These are phyloP conservation scores for Volvox carteri DNA, from an alignment of 163 green algal species.

Conservation along the genomic window DNA sequence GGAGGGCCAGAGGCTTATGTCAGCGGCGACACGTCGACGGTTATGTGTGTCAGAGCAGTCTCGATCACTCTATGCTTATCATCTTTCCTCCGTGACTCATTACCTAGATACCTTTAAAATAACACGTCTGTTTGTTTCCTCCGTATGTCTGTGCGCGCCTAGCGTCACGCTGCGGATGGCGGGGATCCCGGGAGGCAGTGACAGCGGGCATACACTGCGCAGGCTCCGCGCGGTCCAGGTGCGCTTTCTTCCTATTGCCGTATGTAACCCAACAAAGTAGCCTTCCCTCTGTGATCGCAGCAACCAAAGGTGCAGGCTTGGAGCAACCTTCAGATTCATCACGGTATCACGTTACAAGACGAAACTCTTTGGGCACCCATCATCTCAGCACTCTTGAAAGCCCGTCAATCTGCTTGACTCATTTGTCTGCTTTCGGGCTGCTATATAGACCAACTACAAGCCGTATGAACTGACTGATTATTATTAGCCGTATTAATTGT, in stretches of 20 bases:
- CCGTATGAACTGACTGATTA: no score
- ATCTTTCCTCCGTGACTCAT: slow-evolving; percentile 15
- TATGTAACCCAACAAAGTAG: not conserved
- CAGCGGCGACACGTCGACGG: slow-evolving; percentile 2
- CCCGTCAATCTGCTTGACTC: no score
- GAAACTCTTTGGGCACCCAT: no score
- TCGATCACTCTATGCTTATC: not conserved
- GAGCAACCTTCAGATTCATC: no score
- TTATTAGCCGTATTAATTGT: no score
- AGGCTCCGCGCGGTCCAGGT: not conserved
- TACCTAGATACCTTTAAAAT: not conserved
- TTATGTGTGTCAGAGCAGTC: not conserved
- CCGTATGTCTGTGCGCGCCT: not conserved
- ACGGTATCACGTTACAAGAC: no score
- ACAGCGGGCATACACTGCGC: not conserved
- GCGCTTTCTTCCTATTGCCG: not conserved
- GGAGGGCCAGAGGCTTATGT: slow-evolving; percentile 13
- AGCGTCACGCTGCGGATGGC: not conserved
- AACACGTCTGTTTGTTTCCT: not conserved
- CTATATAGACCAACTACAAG: no score
- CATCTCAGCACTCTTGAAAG: no score
- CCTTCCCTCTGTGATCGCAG: not conserved
- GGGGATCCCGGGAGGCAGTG: not conserved
- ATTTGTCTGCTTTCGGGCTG: no score
- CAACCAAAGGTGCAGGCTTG: no score